Evolutionary conservation across 768 basidiomycete species (phyloP), one percentile per base, ranked within the genome.

Genomic region (Gymnopilus dilepis): DNA sequence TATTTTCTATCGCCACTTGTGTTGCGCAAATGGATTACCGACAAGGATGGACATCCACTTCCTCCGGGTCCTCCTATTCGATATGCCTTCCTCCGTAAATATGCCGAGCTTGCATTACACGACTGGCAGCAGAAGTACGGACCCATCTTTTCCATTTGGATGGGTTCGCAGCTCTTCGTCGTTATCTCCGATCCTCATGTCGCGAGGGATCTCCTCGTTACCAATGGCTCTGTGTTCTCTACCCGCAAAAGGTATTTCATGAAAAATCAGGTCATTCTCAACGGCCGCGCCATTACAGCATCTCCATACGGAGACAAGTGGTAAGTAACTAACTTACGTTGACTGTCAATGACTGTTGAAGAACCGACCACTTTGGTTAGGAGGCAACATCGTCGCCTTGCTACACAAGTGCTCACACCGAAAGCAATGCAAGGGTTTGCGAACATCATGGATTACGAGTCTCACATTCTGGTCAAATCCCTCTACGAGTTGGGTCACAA

Each of bases 351-450:
- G 4, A 2, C 6, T 47, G 19, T 13, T 47, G 7, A n/a, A 12
- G 21, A 22, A 47, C 72, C 26, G 28, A 19, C 34, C 2, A 30
- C 8, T 30, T 5, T 15, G 4, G 4, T 40, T 28, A 54, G 80
- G 80, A 70, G 81, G 41, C 74, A 78, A 52, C 79, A 82, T 52
- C 79, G 81, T 41, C 70, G 76, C 30, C 74, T 82, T 40, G 77
- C 79, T 3, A 64, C 62, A 11, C 66, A 69, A 13, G 67, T 69
- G 13, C 71, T 82, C 11, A 75, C 67, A 9, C 41, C 65, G 3
- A 71, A 70, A 28, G 76, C 80, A 2, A 70, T 82, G 15, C 64
- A 75, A 12, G 70, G 69, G 5, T 80, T 78, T 62, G 66, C 71
- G 15, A 30, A 69, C 26, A 69, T 74, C 7, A 70, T 82, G 34